These are phyloP conservation scores for Nannochloropsis oceanica DNA, from an alignment of 108 stramenopile genomes.

Conservation along the genomic window DNA sequence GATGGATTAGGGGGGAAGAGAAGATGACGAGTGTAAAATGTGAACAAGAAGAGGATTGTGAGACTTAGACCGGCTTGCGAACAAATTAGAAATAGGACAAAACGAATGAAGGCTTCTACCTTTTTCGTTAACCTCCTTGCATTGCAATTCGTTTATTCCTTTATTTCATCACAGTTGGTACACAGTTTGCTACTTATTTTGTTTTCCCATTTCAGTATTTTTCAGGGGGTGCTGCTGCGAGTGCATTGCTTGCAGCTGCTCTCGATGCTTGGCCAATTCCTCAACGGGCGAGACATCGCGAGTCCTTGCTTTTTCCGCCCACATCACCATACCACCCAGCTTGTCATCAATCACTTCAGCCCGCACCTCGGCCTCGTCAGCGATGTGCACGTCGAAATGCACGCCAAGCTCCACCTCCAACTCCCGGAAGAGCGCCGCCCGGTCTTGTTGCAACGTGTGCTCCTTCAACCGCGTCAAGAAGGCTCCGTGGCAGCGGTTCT, in stretches of 20 bases:
- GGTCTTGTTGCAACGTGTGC: conserved; percentile 2
- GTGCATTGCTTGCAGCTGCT: not conserved
- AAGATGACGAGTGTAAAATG: too few species aligned
- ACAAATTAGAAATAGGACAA: too few species aligned
- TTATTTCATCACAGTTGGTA: too few species aligned
- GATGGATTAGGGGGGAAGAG: too few species aligned
- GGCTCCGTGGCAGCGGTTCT: conserved; percentile 8
- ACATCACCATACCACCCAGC: not conserved
- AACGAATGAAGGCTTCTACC: too few species aligned
- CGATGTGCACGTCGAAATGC: not conserved
- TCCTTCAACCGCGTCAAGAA: conserved; percentile 20
- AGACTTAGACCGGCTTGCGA: too few species aligned
- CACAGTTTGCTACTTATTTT: too few species aligned
- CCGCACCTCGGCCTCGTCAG: not conserved
- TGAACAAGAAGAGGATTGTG: too few species aligned
- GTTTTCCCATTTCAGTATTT: too few species aligned
- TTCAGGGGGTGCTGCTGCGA: too few species aligned
- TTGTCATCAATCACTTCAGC: not conserved
- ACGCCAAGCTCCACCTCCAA: not conserved
- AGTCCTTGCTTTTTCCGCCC: not conserved
- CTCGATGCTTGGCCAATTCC: not conserved
- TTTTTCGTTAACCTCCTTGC: too few species aligned
- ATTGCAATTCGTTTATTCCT: too few species aligned
- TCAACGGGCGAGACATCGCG: not conserved
- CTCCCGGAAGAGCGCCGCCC: not conserved